These are phyloP conservation scores for Esteya vermicola DNA, from an alignment of 2,329 filamentous ascomycete species.

Conservation along the genomic window DNA sequence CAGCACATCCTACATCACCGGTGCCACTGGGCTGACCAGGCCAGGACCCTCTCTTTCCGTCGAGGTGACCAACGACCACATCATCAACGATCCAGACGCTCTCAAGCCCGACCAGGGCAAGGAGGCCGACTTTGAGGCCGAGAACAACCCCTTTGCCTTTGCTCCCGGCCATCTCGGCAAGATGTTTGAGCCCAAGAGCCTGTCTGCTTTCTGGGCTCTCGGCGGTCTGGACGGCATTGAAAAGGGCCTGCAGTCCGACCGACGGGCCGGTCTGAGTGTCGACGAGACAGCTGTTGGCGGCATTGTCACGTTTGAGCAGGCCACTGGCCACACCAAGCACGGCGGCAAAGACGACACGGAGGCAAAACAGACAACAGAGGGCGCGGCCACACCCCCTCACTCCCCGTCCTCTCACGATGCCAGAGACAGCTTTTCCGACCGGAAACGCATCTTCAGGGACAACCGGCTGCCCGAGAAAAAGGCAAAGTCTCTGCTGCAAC, in stretches of 20 bases:
- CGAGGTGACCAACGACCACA: conserved; percentile 28
- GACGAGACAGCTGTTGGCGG: conserved; percentile 59
- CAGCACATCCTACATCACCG: conserved; percentile 26
- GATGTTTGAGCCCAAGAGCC: conserved; percentile 77
- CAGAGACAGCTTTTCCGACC: conserved; percentile 31
- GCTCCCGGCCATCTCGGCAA: conserved; percentile 73
- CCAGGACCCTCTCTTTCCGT: conserved; percentile 18
- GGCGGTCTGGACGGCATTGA: conserved; percentile 69
- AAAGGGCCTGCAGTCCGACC: conserved; percentile 60
- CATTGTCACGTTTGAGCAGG: conserved; percentile 58
- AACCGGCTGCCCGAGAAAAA: conserved; percentile 63
- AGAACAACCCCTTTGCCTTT: conserved; percentile 76
- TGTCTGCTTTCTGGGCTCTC: conserved; percentile 66
- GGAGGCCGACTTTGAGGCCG: conserved; percentile 60
- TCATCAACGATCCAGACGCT: conserved; percentile 53
- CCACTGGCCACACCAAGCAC: conserved; percentile 20
- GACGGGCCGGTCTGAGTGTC: conserved; percentile 57
- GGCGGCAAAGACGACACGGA: conserved; percentile 12
- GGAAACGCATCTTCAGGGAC: conserved; percentile 56
- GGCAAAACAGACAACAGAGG: conserved; percentile 15
- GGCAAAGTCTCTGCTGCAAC: conserved; percentile 54
- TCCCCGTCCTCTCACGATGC: conserved; percentile 12
- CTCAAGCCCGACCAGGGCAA: conserved; percentile 63
- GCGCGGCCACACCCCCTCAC: not conserved
- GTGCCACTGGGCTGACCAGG: conserved; percentile 17